These are phyloP conservation scores for Syzygium syzygioides DNA, from an alignment of 441 rosid species.

Conservation along the genomic window DNA sequence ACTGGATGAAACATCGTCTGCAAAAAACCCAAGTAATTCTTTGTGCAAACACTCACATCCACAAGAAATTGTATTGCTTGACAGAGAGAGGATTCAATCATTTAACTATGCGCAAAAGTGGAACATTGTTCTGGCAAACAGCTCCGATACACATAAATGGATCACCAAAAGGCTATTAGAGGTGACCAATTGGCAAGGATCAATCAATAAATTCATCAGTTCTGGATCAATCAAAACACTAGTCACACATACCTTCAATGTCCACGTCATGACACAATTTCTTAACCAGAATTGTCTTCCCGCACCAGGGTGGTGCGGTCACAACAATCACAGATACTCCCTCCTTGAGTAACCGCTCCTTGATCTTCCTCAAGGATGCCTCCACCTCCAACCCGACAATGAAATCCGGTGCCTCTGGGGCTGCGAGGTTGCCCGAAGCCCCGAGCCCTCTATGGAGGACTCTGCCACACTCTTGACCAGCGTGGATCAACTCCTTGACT, in stretches of 20 bases:
- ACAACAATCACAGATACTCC: background rate
- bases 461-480: background rate
- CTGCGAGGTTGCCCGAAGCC: background rate
- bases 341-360: background rate
- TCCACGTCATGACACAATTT: constrained; percentile 7
- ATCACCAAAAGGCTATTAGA: background rate
- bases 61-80: background rate
- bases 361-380: background rate
- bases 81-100: background rate
- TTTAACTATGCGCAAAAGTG: background rate
- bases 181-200: background rate
- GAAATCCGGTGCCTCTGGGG: constrained; percentile 5
- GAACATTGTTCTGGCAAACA: background rate
- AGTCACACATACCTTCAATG: constrained; percentile 1
- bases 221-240: background rate
- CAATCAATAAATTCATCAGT: background rate
- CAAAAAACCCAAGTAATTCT: background rate
- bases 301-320: constrained; percentile 4
- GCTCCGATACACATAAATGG: background rate
- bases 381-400: background rate
- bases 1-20: background rate
- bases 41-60: no score
- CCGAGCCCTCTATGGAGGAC: background rate
- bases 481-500: background rate
- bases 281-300: constrained; percentile 8